Percentiles rank a stretch among this genome's conserved stretches.
Conservation (phyloP, 129 eudicot species). For the Artemisia annua region DNA sequence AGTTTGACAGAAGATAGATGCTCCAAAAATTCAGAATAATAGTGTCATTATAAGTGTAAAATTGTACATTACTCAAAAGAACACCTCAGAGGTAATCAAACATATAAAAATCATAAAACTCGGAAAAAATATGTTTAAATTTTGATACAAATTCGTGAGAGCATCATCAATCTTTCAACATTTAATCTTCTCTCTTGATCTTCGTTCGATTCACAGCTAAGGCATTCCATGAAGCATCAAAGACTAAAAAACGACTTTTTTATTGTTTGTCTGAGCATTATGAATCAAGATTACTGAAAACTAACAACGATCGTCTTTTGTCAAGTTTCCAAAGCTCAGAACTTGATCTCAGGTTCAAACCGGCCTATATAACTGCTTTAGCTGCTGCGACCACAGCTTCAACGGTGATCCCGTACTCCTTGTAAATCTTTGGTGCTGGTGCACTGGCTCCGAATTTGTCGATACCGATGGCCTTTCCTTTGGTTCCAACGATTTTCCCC, state of each 20-base stretch:
- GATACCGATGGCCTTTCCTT: conserved; percentile 88
- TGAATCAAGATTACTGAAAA: conserved; percentile 25
- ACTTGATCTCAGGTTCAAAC: conserved; percentile 11
- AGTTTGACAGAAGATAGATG: too few relatives aligned
- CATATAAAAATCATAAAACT: conserved; percentile 45
- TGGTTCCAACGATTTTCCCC: conserved; percentile 65
- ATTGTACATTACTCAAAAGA: conserved; percentile 31
- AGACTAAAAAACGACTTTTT: conserved; percentile 45
- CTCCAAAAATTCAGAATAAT: not conserved
- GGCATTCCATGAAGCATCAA: conserved; percentile 34
- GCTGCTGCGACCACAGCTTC: conserved; percentile 91
- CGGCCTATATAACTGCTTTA: conserved; percentile 39
- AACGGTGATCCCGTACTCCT: conserved; percentile 81
- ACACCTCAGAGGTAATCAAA: conserved; percentile 34
- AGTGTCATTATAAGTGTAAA: conserved; percentile 15
- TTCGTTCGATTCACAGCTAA: conserved; percentile 42
- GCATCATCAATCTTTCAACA: conserved; percentile 17
- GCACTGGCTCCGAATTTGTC: conserved; percentile 93
- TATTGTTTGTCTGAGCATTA: conserved; percentile 30
- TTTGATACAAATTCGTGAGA: conserved; percentile 47
- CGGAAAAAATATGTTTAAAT: conserved; percentile 35
- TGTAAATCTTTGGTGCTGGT: conserved; percentile 83
- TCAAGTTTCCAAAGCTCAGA: conserved; percentile 23
- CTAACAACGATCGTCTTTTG: conserved; percentile 12
- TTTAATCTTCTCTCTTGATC: conserved; percentile 39